Evolutionary conservation across 345 rosid genomes (phyloP).

Genomic region (Rhodamnia rubescens): DNA sequence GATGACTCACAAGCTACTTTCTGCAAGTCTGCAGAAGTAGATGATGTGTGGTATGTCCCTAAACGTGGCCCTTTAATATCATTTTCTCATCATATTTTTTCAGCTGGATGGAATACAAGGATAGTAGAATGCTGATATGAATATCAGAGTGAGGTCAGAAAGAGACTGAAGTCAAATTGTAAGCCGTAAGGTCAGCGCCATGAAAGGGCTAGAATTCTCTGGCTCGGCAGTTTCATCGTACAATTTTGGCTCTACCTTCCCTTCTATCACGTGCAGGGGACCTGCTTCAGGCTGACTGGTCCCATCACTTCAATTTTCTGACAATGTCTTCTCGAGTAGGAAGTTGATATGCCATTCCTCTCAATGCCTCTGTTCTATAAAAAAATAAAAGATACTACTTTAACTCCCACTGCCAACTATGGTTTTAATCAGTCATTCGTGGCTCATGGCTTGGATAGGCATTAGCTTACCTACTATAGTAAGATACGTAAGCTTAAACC

Average conservation of each 20-base stretch:
- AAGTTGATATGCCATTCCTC: too few species aligned
- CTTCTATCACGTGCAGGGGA: not conserved
- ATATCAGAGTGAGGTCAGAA: not conserved
- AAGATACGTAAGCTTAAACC: too few species aligned
- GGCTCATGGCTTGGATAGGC: not conserved
- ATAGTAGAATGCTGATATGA: not conserved
- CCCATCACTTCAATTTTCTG: not conserved
- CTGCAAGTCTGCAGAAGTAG: slow-evolving; percentile 60
- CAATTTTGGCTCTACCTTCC: not conserved
- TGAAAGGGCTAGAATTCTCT: not conserved
- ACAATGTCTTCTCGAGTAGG: too few species aligned
- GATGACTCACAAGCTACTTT: slow-evolving; percentile 57
- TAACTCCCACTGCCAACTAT: too few species aligned
- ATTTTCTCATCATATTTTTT: not conserved
- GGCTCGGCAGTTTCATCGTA: not conserved
- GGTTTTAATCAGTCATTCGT: not conserved
- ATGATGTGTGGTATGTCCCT: slow-evolving; percentile 74
- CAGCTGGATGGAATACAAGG: not conserved
- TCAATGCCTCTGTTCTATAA: too few species aligned
- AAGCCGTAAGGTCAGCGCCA: not conserved
- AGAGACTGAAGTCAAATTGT: not conserved
- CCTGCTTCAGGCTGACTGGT: not conserved
- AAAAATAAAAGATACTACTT: too few species aligned
- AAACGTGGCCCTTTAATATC: not conserved
- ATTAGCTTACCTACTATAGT: not conserved